These are phyloP conservation scores for Orbilia brochopaga DNA, from an alignment of 2,329 filamentous ascomycete genomes.

Conservation along the genomic window DNA sequence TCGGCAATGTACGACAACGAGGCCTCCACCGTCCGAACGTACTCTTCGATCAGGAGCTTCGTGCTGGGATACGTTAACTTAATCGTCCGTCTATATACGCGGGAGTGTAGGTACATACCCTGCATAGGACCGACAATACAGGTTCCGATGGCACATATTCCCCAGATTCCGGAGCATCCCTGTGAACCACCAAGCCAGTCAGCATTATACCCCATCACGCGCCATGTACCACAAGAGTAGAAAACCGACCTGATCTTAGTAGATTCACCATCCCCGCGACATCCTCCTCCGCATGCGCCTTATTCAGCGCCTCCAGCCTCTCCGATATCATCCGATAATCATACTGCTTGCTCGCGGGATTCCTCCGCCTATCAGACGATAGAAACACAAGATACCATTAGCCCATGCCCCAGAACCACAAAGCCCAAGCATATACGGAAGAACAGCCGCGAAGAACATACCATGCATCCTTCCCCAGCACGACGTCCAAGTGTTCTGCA, in stretches of 20 bases:
- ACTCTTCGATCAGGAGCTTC: slow-evolving; percentile 88
- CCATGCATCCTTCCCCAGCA: slow-evolving; percentile 82
- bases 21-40: slow-evolving; percentile 81
- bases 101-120: slow-evolving; percentile 57
- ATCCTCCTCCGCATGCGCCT: slow-evolving; percentile 73
- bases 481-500: slow-evolving; percentile 80
- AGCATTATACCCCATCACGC: no score
- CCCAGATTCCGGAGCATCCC: slow-evolving; percentile 81
- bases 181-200: slow-evolving; percentile 13
- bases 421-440: neutral
- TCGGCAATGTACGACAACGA: slow-evolving; percentile 77
- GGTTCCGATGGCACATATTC: slow-evolving; percentile 79
- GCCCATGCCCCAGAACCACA: neutral
- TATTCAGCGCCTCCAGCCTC: slow-evolving; percentile 73
- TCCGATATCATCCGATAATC: slow-evolving; percentile 84
- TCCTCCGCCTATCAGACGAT: slow-evolving; percentile 72
- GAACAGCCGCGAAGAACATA: slow-evolving; percentile 56
- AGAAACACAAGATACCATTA: slow-evolving; percentile 10
- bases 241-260: slow-evolving; percentile 70
- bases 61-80: slow-evolving; percentile 62
- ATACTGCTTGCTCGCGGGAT: slow-evolving; percentile 79
- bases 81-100: no score
- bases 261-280: slow-evolving; percentile 77
- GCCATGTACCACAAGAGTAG: slow-evolving; percentile 50
- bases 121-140: slow-evolving; percentile 84